Evolutionary conservation across 768 basidiomycete species (phyloP).

Genomic region (Tephrocybe sp.): DNA sequence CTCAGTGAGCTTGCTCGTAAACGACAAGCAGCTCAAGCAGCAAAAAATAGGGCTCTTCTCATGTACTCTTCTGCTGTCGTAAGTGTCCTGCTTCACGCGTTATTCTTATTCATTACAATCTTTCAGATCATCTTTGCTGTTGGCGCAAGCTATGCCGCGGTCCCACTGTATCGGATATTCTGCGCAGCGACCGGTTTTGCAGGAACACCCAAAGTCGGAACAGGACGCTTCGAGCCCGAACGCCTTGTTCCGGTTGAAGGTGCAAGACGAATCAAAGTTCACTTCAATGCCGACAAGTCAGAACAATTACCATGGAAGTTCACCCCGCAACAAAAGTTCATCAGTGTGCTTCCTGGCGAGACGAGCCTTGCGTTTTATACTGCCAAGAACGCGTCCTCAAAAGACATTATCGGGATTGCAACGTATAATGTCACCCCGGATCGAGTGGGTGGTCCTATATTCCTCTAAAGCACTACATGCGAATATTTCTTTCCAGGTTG

Average conservation of each 20-base stretch:
- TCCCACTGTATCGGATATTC: conserved; percentile 96
- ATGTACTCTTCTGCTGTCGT: conserved; percentile 87
- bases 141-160: conserved; percentile 94
- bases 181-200: conserved; percentile 97
- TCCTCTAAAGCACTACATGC: neutral
- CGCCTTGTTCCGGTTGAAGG: conserved; percentile 74
- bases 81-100: conserved; percentile 26
- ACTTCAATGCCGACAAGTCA: conserved; percentile 91
- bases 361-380: conserved; percentile 95
- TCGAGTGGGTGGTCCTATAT: conserved; percentile 52
- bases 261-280: conserved; percentile 81
- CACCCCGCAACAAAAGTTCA: conserved; percentile 84
- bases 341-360: conserved; percentile 92
- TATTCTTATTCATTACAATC: neutral
- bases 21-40: conserved; percentile 43
- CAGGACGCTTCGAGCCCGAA: conserved; percentile 80
- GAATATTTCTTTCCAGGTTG: conserved; percentile 58
- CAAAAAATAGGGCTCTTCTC: conserved; percentile 67
- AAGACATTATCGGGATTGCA: conserved; percentile 96
- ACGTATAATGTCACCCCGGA: conserved; percentile 99
- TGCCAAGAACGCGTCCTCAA: conserved; percentile 78
- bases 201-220: conserved; percentile 88
- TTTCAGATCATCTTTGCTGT: conserved; percentile 70
- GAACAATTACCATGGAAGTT: conserved; percentile 94
- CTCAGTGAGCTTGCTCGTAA: conserved; percentile 11